Base-by-base conservation (phyloP, 2,329 filamentous ascomycete species). In the Stagonosporopsis chrysanthemi region DNA sequence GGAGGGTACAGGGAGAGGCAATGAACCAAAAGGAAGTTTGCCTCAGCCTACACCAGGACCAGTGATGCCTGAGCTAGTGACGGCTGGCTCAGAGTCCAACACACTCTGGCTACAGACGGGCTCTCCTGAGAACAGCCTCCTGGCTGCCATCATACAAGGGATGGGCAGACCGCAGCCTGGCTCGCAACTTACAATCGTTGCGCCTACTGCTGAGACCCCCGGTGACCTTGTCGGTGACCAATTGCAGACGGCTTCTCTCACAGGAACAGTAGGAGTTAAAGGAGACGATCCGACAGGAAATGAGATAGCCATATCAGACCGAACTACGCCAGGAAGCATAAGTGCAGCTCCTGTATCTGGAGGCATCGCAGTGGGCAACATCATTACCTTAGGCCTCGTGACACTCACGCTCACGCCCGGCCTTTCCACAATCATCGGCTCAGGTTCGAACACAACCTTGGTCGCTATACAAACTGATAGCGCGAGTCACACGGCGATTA, bases 401-500 rank as follows among this genome's bases (percentile, higher is more conserved):
- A 63, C 48, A 3, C 38, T 74, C 4, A 69, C 66, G 2, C 64
- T 74, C 14, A 67, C 69, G 5, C 65, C 64, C 23, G 71, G 71
- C 23, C 56, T 74, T 3, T 70, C 70, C 0, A 72, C 68, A 7
- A 64, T 58, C 4, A 31, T 75, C 9, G 67, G 68, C 12, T 55
- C 56, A 4, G 67, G 64, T 14, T 41, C 60, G 22, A 43, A 58
- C 14, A 58, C 63, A 1, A 73, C 70, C 1, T 61, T 66, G 23
- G 44, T 75, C 14, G 66, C 56, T 5, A 58, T 74, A 6, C 62
- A 62, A 6, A 72, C 70, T 3, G 58, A 72, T 41, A 38, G 31
- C n/a, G 51, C 54, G 9, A 69, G 69, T 17, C 64, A 68, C 14
- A 72, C 69, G 0, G 50, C 72, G 4, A 61, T 73, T 8, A 63